Conservation (phyloP, 176 grass and related monocot genomes). For the Luzula sylvatica region DNA sequence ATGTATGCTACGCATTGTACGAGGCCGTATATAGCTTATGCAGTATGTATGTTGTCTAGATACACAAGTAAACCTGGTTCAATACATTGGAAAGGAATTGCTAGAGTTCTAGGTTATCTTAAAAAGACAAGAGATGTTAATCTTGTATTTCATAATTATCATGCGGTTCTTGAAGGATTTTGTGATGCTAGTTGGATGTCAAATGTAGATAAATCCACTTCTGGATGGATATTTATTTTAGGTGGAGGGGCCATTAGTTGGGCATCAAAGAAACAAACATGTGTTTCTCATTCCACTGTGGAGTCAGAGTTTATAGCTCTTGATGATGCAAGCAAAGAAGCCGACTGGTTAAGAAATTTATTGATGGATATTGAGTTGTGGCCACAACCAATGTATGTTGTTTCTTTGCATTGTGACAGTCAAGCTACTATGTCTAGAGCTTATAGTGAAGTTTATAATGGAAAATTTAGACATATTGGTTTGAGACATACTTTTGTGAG, state of each 20-base stretch:
- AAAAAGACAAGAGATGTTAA: conserved; percentile 12
- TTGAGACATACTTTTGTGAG: too few species aligned
- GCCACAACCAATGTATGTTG: not conserved
- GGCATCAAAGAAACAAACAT: not conserved
- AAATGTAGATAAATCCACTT: conserved; percentile 16
- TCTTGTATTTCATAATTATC: not conserved
- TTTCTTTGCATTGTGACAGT: too few species aligned
- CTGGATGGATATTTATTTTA: not conserved
- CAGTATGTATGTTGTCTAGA: not conserved
- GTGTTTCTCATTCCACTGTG: conserved; percentile 8
- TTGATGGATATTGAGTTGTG: not conserved
- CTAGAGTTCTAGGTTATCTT: too few species aligned
- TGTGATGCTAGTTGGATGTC: not conserved
- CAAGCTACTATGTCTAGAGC: not conserved
- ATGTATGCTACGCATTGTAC: conserved; percentile 1
- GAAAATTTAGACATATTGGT: too few species aligned
- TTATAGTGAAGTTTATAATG: too few species aligned
- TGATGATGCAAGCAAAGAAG: conserved; percentile 5
- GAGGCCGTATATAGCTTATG: not conserved
- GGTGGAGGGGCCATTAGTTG: not conserved
- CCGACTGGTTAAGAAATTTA: conserved; percentile 14
- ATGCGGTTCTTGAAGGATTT: not conserved
- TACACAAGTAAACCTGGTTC: too few species aligned
- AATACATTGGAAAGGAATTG: too few species aligned
- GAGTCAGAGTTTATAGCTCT: conserved; percentile 10